A percentile compares a stretch with the other conserved stretches of the same genome.
Evolutionary conservation across 345 rosid species (phyloP).

Genomic region (Eucalyptus brandiana): DNA sequence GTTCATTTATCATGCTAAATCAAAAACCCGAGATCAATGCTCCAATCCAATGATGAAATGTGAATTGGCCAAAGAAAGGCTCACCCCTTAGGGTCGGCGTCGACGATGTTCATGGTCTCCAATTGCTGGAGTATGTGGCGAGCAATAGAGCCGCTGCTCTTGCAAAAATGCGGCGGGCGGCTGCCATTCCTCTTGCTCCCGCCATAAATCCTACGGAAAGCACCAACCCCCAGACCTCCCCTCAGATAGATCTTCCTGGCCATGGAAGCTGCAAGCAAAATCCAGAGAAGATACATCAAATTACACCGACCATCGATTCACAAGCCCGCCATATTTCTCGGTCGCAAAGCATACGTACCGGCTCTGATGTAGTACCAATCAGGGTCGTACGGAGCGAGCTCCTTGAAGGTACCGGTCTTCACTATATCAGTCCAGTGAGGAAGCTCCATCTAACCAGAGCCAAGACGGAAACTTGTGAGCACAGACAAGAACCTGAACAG

Average conservation of each 20-base stretch:
- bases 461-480: neutral
- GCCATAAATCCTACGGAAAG: conserved; percentile 26
- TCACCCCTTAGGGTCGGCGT: conserved; percentile 15
- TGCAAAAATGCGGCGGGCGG: conserved; percentile 32
- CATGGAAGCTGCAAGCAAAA: conserved; percentile 22
- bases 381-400: conserved; percentile 69
- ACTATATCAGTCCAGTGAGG: conserved; percentile 68
- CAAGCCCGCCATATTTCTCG: neutral
- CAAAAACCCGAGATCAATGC: neutral
- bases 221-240: conserved; percentile 39
- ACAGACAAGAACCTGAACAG: neutral
- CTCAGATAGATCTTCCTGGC: conserved; percentile 37
- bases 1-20: neutral
- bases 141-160: conserved; percentile 37
- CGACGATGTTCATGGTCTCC: conserved; percentile 24
- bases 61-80: neutral
- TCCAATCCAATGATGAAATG: neutral
- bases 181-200: conserved; percentile 39
- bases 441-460: conserved; percentile 31
- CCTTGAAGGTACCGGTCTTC: conserved; percentile 60
- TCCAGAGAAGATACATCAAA: neutral
- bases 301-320: neutral
- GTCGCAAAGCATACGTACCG: neutral
- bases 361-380: conserved; percentile 68
- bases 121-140: conserved; percentile 42